These are phyloP conservation scores for Pseudoscleropodium purum DNA, from an alignment of 225 moss, liverwort and hornwort genomes.

Conservation along the genomic window DNA sequence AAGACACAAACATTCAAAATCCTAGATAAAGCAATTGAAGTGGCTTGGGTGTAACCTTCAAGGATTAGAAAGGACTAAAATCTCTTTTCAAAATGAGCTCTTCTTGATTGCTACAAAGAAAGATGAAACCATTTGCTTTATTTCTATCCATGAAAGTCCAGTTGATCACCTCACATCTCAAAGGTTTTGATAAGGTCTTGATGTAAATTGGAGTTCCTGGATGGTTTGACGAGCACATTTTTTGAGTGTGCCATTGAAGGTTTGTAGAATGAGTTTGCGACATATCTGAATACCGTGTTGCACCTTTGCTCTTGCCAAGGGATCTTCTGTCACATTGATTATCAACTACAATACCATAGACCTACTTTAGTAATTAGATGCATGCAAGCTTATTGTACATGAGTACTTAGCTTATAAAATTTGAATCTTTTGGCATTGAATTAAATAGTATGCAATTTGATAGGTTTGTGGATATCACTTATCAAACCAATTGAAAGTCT, in stretches of 20 bases:
- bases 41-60: not conserved
- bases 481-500: not conserved
- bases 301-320: constrained; percentile 20
- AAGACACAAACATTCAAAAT: not conserved
- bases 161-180: not conserved
- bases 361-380: not conserved
- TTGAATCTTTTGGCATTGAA: not conserved
- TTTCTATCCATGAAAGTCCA: not conserved
- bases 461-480: not conserved
- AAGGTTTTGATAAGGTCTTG: constrained; percentile 32
- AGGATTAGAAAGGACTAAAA: fast-evolving
- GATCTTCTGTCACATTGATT: constrained; percentile 39
- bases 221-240: constrained; percentile 27
- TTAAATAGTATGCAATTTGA: too few relatives aligned
- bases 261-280: constrained; percentile 18
- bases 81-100: not conserved
- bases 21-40: fast-evolving
- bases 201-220: constrained; percentile 30
- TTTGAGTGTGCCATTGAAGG: constrained; percentile 19
- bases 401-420: not conserved
- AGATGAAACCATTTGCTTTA: not conserved
- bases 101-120: not conserved
- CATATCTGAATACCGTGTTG: constrained; percentile 23
- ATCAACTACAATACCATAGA: constrained; percentile 6
- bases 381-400: not conserved